Conservation (phyloP, 2,329 filamentous ascomycete genomes). For the Aureobasidium mangrovei region DNA sequence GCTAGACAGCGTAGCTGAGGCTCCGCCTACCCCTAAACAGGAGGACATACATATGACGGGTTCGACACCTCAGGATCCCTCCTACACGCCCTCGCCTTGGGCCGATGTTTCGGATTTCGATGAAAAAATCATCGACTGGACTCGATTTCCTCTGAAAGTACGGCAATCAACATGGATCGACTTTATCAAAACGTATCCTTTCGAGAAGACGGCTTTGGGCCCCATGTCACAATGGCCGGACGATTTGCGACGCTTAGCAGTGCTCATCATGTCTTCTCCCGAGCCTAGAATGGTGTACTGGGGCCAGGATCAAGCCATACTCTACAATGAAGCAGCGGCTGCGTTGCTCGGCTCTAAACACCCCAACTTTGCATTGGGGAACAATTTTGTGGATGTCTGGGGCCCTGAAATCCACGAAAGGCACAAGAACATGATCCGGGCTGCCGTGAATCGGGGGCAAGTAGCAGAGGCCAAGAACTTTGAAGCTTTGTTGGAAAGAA, state of each 20-base stretch:
- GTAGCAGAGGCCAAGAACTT: background rate
- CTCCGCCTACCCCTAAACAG: background rate
- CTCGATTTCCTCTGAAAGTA: background rate
- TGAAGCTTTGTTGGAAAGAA: constrained; percentile 1
- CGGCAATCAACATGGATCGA: constrained; percentile 1
- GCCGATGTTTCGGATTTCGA: background rate
- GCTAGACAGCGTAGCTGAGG: constrained; percentile 2
- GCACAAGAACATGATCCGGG: constrained; percentile 9
- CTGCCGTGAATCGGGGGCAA: background rate
- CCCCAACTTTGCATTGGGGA: constrained; percentile 13
- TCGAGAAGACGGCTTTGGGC: constrained; percentile 23
- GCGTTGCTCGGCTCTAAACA: constrained; percentile 26
- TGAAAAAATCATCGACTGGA: constrained; percentile 7
- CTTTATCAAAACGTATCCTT: constrained; percentile 23
- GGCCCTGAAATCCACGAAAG: constrained; percentile 6
- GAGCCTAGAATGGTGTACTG: constrained; percentile 23
- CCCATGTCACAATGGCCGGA: constrained; percentile 23
- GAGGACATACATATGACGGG: background rate
- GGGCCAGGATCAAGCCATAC: constrained; percentile 27
- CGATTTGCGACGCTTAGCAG: constrained; percentile 19
- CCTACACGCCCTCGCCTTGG: background rate
- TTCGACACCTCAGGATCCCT: background rate
- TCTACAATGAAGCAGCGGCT: constrained; percentile 30
- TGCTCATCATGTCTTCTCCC: constrained; percentile 24
- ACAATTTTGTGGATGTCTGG: constrained; percentile 17